Evolutionary conservation across 768 basidiomycete species (phyloP).

Genomic region (Pulveroboletus ravenelii): DNA sequence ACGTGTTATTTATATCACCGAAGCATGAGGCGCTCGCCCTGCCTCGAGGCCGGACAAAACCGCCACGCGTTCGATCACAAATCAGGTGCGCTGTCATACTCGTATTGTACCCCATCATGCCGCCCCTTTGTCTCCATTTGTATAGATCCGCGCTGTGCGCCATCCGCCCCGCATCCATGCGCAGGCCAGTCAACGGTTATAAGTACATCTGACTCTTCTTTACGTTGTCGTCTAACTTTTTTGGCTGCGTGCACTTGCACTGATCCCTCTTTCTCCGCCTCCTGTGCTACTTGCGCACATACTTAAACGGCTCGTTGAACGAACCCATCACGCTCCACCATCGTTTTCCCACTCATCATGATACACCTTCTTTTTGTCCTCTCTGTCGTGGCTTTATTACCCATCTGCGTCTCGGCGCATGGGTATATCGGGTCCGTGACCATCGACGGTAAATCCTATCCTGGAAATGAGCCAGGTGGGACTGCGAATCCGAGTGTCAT

Average conservation of each 20-base stretch:
- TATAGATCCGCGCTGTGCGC: slow-evolving; percentile 11
- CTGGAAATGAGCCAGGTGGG: slow-evolving; percentile 32
- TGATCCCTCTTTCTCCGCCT: not conserved
- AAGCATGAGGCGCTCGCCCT: slow-evolving; percentile 5
- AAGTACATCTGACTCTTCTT: slow-evolving; percentile 10
- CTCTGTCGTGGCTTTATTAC: slow-evolving; percentile 10
- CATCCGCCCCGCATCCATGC: slow-evolving; percentile 16
- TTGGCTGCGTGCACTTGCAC: not conserved
- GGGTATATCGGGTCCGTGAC: slow-evolving; percentile 28
- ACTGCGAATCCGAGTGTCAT: slow-evolving; percentile 37
- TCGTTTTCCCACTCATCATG: slow-evolving; percentile 8
- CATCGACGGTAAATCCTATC: slow-evolving; percentile 27
- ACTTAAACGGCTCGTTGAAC: slow-evolving; percentile 20
- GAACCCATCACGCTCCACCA: slow-evolving; percentile 2
- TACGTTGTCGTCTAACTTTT: not conserved
- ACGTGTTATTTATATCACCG: not conserved
- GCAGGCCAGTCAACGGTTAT: slow-evolving; percentile 8
- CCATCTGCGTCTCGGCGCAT: slow-evolving; percentile 26
- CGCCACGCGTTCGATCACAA: slow-evolving; percentile 2
- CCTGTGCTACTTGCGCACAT: slow-evolving; percentile 5
- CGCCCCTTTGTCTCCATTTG: not conserved
- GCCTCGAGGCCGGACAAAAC: slow-evolving; percentile 15
- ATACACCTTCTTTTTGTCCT: slow-evolving; percentile 6
- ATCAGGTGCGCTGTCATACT: slow-evolving; percentile 1
- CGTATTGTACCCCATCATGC: not conserved